Base-by-base conservation (phyloP, 23 red algal species). In the Gracilaria vermiculophylla region DNA sequence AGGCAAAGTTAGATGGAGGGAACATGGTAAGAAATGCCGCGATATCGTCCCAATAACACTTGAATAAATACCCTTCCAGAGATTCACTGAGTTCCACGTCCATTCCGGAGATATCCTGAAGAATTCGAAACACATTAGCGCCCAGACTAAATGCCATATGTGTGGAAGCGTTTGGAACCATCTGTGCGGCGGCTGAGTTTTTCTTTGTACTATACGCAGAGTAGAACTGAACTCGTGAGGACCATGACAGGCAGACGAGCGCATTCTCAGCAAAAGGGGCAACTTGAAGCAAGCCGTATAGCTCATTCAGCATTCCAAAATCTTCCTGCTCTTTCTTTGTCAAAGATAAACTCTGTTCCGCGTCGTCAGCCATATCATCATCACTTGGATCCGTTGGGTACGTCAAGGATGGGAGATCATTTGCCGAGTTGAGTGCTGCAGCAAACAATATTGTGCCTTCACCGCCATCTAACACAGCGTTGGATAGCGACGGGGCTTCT, bases 11-110 rank as follows among this genome's bases (percentile, higher is more conserved):
- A 24, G 32, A 21, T n/a, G 84, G 84, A 31, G 69, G 84, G 42
- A 88, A 88, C 66, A 55, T 69, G 0, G 84, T 76, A 43, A 88
- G 57, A 62, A 88, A 88, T 5, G 84, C 84, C 14, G 69, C 53
- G 0, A 76, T 28, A 60, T 88, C 84, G 42, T 72, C 84, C 84
- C 84, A 88, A 24, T 60, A 66, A 44, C 66, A 73, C 47, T 41
- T 65, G 43, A 73, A 76, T 25, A 88, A 21, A 32, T 88, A 66
- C 3, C 11, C 49, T 49, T 52, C 70, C 8, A 88, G 34, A 23
- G 69, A 50, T 64, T 78, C 84, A 62, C 69, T 43, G 23, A 88
- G 53, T 13, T 19, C 52, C 4, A 88, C 1, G 31, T 25, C 15
- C 31, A 5, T 42, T 27, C 39, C 16, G 33, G 53, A 65, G 28